Percentiles rank a stretch among this genome's conserved stretches.
Conservation (phyloP, 176 grass and related monocot species). For the Melocanna baccifera region DNA sequence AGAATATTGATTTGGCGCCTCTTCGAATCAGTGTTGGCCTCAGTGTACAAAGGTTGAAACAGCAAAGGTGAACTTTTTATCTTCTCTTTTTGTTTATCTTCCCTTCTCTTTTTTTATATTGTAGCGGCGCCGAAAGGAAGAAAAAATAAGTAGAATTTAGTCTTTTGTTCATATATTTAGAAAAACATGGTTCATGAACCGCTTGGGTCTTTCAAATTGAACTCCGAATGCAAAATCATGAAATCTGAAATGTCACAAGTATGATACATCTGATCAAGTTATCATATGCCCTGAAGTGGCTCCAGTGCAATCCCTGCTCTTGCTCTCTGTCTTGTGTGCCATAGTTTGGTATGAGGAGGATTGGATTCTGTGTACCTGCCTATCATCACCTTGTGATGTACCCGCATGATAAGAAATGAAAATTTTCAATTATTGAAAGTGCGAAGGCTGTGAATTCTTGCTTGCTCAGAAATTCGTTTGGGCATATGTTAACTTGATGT, state of each 20-base stretch:
- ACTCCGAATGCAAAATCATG: constrained; percentile 9
- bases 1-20: constrained; percentile 46
- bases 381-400: constrained; percentile 38
- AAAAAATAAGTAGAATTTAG: constrained; percentile 46
- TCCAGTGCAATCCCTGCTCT: constrained; percentile 13
- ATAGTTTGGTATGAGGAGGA: constrained; percentile 34
- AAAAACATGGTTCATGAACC: constrained; percentile 37
- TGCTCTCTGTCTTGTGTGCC: neutral
- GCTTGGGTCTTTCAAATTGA: constrained; percentile 7
- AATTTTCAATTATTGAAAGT: neutral
- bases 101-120: constrained; percentile 33
- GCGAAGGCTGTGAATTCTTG: neutral
- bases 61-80: constrained; percentile 49
- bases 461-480: neutral
- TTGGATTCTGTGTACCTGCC: constrained; percentile 46
- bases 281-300: constrained; percentile 20
- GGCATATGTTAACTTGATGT: neutral
- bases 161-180: constrained; percentile 51
- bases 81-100: constrained; percentile 30
- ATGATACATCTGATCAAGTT: constrained; percentile 26
- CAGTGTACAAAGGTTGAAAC: constrained; percentile 53
- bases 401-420: constrained; percentile 11
- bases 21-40: constrained; percentile 35
- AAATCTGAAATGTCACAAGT: constrained; percentile 28
- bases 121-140: constrained; percentile 35